Conservation (phyloP, 192 early-diverging fungal species). For the Coemansia sp. region DNA sequence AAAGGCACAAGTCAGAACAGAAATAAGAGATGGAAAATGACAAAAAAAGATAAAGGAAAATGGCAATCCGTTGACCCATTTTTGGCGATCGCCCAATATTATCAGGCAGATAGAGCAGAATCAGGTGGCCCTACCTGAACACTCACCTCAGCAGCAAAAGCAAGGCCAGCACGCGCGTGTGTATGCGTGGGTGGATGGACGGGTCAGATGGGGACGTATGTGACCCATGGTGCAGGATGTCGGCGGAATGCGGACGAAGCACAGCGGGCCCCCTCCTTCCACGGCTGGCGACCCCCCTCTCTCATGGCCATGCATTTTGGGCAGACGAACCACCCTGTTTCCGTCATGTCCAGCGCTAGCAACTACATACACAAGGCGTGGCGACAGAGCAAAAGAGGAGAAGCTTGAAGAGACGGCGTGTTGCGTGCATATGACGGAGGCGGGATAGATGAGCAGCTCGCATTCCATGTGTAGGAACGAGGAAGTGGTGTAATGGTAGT, state of each 20-base stretch:
- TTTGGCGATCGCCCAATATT: conserved; percentile 1
- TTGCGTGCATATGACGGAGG: not conserved
- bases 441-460: not conserved
- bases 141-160: not conserved
- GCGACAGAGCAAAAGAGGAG: not conserved
- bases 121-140: not conserved
- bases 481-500: not conserved
- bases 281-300: not conserved
- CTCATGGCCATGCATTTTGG: not conserved
- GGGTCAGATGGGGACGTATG: not conserved
- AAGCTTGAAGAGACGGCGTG: not conserved
- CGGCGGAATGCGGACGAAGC: not conserved
- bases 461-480: not conserved
- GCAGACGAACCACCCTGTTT: too few species aligned
- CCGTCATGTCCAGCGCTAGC: not conserved
- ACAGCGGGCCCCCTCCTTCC: not conserved
- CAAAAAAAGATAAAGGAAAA: not conserved
- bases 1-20: not conserved
- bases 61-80: not conserved
- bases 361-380: not conserved
- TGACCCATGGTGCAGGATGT: not conserved
- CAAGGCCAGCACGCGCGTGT: not conserved
- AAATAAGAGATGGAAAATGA: not conserved
- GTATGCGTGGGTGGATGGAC: not conserved
- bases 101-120: not conserved